phyloP scores from a whole-genome alignment of 768 basidiomycete species.

The Collybia mongolica region DNA sequence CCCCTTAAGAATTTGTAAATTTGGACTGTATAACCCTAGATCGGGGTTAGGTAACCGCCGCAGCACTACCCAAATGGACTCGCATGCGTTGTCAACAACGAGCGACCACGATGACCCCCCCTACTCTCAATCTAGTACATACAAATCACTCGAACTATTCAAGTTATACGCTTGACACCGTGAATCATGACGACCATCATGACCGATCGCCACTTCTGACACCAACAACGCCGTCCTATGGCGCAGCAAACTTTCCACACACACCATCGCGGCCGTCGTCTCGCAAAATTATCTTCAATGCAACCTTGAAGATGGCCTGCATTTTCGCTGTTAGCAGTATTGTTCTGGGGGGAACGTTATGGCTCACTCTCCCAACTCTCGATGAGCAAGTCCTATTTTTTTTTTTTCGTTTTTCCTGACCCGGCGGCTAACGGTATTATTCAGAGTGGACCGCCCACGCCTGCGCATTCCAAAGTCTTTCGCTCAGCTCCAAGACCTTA shows the following conservation, averaged over 20 bases:
- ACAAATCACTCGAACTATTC: slow-evolving; percentile 27
- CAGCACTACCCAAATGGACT: background rate
- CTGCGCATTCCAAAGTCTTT: slow-evolving; percentile 90
- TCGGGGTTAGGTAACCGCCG: slow-evolving; percentile 8
- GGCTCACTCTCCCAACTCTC: slow-evolving; percentile 75
- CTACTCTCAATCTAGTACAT: slow-evolving; percentile 16
- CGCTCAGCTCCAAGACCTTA: slow-evolving; percentile 80
- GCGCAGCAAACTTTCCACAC: slow-evolving; percentile 41
- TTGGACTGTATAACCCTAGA: slow-evolving; percentile 11
- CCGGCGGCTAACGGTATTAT: slow-evolving; percentile 10
- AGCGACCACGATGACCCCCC: slow-evolving; percentile 17
- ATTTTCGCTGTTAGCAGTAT: slow-evolving; percentile 72
- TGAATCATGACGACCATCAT: slow-evolving; percentile 35
- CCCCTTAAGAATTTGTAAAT: too few species aligned
- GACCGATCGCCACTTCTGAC: slow-evolving; percentile 41
- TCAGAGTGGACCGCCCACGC: slow-evolving; percentile 69
- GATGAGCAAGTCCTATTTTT: slow-evolving; percentile 57
- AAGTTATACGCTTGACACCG: slow-evolving; percentile 65
- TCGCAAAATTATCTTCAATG: slow-evolving; percentile 67
- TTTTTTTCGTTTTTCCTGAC: slow-evolving; percentile 1
- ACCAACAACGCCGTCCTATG: slow-evolving; percentile 50
- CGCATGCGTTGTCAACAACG: too few species aligned
- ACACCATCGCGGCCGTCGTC: slow-evolving; percentile 41
- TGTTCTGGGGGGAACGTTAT: slow-evolving; percentile 76
- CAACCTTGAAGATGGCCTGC: slow-evolving; percentile 79